Conservation (phyloP, 2,329 filamentous ascomycete genomes). For the Plenodomus lindquistii region DNA sequence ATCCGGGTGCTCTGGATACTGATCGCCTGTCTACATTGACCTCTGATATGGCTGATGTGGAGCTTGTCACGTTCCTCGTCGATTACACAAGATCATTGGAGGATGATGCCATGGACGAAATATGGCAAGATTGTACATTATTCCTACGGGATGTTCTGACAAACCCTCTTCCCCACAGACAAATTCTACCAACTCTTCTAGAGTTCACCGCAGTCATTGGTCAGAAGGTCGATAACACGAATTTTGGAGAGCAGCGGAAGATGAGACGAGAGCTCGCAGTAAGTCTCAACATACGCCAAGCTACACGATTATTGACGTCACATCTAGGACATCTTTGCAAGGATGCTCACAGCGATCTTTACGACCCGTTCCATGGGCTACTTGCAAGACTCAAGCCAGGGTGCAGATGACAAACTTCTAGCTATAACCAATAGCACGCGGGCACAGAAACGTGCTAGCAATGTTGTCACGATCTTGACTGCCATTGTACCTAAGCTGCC, state of each 20-base stretch:
- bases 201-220: constrained; percentile 89
- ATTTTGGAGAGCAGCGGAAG: constrained; percentile 89
- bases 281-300: constrained; percentile 45
- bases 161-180: constrained; percentile 93
- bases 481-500: constrained; percentile 78
- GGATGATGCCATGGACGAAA: constrained; percentile 97
- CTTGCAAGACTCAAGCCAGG: constrained; percentile 58
- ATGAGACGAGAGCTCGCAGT: constrained; percentile 90
- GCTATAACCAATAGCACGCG: constrained; percentile 40
- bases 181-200: constrained; percentile 81
- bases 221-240: constrained; percentile 96
- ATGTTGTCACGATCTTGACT: constrained; percentile 79
- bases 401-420: constrained; percentile 21
- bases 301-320: constrained; percentile 1
- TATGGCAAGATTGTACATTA: constrained; percentile 91
- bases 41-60: constrained; percentile 78
- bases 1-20: constrained; percentile 76
- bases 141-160: constrained; percentile 88
- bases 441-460: constrained; percentile 51
- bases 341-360: constrained; percentile 89
- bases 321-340: constrained; percentile 78
- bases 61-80: constrained; percentile 85
- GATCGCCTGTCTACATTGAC: constrained; percentile 85
- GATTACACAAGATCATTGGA: constrained; percentile 89
- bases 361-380: constrained; percentile 82